Base-by-base conservation (phyloP, 768 basidiomycete species). In the Tylopilus plumbeoviolaceoides region DNA sequence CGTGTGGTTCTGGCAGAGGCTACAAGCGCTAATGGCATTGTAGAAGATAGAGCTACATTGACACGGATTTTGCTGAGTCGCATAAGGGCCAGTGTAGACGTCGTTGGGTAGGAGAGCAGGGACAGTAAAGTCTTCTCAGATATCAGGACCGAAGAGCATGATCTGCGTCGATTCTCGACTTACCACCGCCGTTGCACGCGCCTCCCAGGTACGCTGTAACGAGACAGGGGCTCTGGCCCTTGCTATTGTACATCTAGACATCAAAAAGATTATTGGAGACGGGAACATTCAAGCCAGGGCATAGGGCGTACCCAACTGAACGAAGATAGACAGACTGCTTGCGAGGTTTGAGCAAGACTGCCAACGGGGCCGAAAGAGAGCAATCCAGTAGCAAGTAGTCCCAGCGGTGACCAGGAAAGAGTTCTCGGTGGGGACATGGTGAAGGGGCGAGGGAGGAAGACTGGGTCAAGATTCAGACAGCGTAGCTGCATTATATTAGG, bases 21-120 rank as follows among this genome's bases (percentile, higher is more conserved):
- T 78, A 63, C 83, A 85, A 17, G 83, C 82, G 53, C 76, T 78
- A 55, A 83, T 69, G 21, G 81, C 54, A 14, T 75, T 78, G 58
- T 84, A 85, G 1, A 74, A 73, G 23, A 82, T 76, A 7, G 80
- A 75, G 60, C 72, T 83, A 59, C 83, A 84, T 59, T 76, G 72
- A 57, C 83, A 84, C 5, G 61, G 33, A 44, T 71, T 65, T 51
- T 51, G 15, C 23, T 63, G 30, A 40, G 47, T 30, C 14, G 17
- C 44, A 54, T 64, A 68, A 65, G 81, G 60, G 62, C 70, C 56
- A 51, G 57, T 51, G 65, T 65, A 66, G 39, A 59, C 55, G 25
- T n/a, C 71, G 36, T 51, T 59, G 0, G 21, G 4, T 3, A 76
- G 75, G 31, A 83, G 66, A 7, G 67, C 5, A 54, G 69, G 47